Percentiles rank a stretch among this genome's conserved stretches.
These are phyloP conservation scores for Prunus dulcis DNA, from an alignment of 306 rosid genomes.

Conservation along the genomic window DNA sequence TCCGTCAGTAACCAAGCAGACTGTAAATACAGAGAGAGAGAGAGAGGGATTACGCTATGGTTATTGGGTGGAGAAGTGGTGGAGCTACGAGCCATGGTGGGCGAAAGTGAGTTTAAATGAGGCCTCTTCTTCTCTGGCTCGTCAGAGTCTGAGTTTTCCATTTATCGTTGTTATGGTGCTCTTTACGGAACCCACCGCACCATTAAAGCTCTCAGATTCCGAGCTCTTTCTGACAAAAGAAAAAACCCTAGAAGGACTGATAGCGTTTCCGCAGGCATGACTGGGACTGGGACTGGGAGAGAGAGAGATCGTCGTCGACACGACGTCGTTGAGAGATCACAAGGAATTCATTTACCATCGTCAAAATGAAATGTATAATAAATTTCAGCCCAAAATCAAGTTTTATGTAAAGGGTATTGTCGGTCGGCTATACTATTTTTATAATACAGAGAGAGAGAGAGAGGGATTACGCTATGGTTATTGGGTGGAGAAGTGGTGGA, in stretches of 20 bases:
- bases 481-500: conserved; percentile 45
- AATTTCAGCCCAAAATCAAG: no score
- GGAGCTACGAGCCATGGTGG: conserved; percentile 55
- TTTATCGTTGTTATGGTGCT: conserved; percentile 4
- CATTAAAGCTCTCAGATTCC: conserved; percentile 11
- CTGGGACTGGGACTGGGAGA: background rate
- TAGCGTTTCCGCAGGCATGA: background rate
- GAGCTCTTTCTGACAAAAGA: background rate
- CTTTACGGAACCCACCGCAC: conserved; percentile 6
- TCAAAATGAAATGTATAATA: no score
- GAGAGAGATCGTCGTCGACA: background rate
- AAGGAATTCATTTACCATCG: no score
- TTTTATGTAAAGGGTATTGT: no score
- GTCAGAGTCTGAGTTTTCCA: conserved; percentile 60
- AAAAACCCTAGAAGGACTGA: conserved; percentile 1
- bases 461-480: conserved; percentile 40
- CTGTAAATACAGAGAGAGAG: background rate
- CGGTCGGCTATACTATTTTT: no score
- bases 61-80: conserved; percentile 40
- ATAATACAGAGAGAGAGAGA: background rate
- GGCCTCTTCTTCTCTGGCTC: conserved; percentile 84
- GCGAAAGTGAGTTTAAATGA: conserved; percentile 53
- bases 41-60: conserved; percentile 35
- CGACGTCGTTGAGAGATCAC: no score
- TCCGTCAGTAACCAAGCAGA: background rate